phyloP scores from a whole-genome alignment of 2,329 filamentous ascomycete genomes.

The Orbilia javanica region DNA sequence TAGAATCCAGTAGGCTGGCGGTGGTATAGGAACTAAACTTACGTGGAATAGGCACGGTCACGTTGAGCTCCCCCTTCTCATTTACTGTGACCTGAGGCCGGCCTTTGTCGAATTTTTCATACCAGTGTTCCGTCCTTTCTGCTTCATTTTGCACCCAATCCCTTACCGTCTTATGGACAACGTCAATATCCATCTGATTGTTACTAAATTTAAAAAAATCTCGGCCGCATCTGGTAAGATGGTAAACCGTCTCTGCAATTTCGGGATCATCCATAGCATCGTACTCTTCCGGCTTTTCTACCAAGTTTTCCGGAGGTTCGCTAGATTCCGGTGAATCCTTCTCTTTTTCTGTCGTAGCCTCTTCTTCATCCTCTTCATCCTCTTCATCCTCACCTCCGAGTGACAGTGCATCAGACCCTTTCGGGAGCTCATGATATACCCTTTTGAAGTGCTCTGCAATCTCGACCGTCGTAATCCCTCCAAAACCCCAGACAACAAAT shows the following conservation, averaged over 20 bases:
- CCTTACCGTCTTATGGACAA: conserved; percentile 53
- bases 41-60: conserved; percentile 45
- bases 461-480: conserved; percentile 33
- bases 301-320: not conserved
- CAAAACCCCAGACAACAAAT: conserved; percentile 41
- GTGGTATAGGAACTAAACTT: not conserved
- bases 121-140: conserved; percentile 36
- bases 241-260: conserved; percentile 50
- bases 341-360: not conserved
- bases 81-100: conserved; percentile 24
- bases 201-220: conserved; percentile 55
- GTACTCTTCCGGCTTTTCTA: not conserved
- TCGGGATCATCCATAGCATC: conserved; percentile 48
- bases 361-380: not conserved
- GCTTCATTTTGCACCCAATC: conserved; percentile 57
- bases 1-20: no score
- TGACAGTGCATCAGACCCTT: not conserved
- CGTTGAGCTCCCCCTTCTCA: conserved; percentile 41
- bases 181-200: conserved; percentile 40
- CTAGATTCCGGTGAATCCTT: not conserved
- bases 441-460: conserved; percentile 53
- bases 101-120: conserved; percentile 28
- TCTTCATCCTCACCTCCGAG: not conserved
- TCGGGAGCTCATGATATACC: conserved; percentile 6
- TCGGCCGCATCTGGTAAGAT: conserved; percentile 39